Base-by-base conservation (phyloP, 176 grass and related monocot species). In the Pontederia paniculata region DNA sequence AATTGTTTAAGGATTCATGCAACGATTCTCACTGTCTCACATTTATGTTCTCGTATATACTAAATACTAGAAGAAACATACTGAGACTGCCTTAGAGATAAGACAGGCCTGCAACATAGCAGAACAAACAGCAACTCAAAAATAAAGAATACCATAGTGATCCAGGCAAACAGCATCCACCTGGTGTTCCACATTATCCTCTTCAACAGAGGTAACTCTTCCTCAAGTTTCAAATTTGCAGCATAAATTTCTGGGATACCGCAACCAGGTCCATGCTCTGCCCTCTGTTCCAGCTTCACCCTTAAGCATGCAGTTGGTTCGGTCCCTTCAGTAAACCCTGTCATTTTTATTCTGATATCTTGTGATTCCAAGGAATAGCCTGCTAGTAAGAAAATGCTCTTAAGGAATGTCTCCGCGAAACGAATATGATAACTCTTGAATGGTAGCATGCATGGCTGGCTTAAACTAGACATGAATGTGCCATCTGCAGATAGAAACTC, bases 381-480 rank as follows among this genome's bases (percentile, higher is more conserved):
- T 9, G 80, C 74, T 52, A 97, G 18, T 9, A 97, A 69, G 44
- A 80, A 80, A 61, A 77, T 72, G 4, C 80, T 82, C 52, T 57
- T 85, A 14, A 97, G 69, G 63, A 97, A 97, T 41, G 86, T 88
- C 44, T 97, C 86, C 13, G 87, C 44, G 11, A 97, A 78, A 23
- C 80, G 93, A 71, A 97, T 88, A 44, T 91, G 71, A 53, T 64
- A 75, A 19, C 93, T 97, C 74, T 97, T 97, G 70, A 97, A 90
- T 52, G 71, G 88, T 41, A 97, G 82, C 77, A 90, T 86, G 77
- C 86, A 97, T 41, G 93, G 86, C 48, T 84, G 86, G 16, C 83
- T 82, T 18, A 68, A 76, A 46, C 52, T 66, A 44, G 73, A 72
- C 10, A 78, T 76, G 15, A 90, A 52, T 69, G 78, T 74, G 48